Base-by-base conservation (phyloP, 768 basidiomycete species). In the Mycena leptocephala region DNA sequence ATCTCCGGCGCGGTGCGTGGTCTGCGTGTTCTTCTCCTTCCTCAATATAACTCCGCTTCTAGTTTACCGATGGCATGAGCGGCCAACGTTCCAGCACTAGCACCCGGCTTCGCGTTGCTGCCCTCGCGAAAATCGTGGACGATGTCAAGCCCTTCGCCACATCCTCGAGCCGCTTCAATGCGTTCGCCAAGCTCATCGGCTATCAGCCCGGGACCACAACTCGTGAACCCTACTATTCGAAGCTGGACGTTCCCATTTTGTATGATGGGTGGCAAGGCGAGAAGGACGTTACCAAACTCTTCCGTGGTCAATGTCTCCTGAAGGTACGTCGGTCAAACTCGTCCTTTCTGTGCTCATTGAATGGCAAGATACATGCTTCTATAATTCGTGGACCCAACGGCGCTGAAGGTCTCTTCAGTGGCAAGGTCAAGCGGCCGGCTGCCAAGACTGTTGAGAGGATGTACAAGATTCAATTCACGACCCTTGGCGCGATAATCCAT, bases 351-450 rank as follows among this genome's bases (percentile, higher is more conserved):
- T 61, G 24, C 32, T 59, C 26, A 43, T 30, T 13, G 58, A 41
- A 46, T 13, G 68, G 1, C 37, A 24, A 72, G 59, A 72, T 63
- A 11, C 41, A 70, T 9, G 69, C 58, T 16, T 46, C 30, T 10
- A 48, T 61, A 26, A 59, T 70, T 51, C 48, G 69, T 30, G 69
- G 69, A 11, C 59, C 69, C 43, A 62, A 48, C 18, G 69, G 69
- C 16, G 59, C 69, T 13, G 33, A 51, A 10, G 70, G 59, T 9
- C 59, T 62, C 33, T 63, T 71, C 35, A 37, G 35, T 24, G 48
- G 61, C 53, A n/a, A 39, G n/a, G 35, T 55, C 3, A 55, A 69
- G 35, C 55, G 37, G 3, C 67, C 53, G 9, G 9, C n/a, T 9
- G 70, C 59, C 28, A 53, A 22, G 30, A 35, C 46, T 22, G 41